Percentiles rank a stretch among this genome's conserved stretches.
phyloP scores from a whole-genome alignment of 768 basidiomycete genomes.

The Trametes coccinea region DNA sequence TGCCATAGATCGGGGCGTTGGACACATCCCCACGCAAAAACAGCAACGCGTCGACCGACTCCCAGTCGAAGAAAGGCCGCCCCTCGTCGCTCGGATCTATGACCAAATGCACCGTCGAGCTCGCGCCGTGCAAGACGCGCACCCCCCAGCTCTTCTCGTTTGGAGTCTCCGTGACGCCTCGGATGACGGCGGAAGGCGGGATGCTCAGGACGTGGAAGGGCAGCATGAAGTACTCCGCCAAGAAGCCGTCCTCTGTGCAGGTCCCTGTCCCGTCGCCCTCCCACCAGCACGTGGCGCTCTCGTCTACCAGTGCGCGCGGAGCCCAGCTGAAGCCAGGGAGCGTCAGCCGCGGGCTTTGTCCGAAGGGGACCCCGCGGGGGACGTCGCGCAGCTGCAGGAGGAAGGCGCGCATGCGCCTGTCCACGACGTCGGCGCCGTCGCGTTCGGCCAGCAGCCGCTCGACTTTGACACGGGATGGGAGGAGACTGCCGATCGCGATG shows the following conservation, averaged over 20 bases:
- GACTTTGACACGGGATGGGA: not conserved
- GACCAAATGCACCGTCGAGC: too few species aligned
- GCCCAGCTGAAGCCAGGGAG: not conserved
- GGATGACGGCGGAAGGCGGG: too few species aligned
- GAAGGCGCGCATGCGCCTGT: slow-evolving; percentile 5
- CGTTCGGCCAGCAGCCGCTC: slow-evolving; percentile 1
- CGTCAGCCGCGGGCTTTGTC: not conserved
- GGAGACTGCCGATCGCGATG: slow-evolving; percentile 11
- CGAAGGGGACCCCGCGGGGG: not conserved
- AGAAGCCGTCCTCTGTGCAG: not conserved
- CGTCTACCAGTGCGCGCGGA: not conserved
- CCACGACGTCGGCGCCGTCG: not conserved
- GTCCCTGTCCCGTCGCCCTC: not conserved
- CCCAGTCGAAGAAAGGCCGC: too few species aligned
- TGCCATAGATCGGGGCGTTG: too few species aligned
- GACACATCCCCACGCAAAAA: too few species aligned
- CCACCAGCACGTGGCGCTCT: not conserved
- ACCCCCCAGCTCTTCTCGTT: not conserved
- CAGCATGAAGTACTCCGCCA: not conserved
- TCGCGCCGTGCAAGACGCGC: too few species aligned
- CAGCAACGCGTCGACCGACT: too few species aligned
- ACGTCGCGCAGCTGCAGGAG: slow-evolving; percentile 3
- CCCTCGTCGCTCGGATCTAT: too few species aligned
- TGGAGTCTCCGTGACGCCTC: too few species aligned
- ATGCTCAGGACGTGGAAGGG: not conserved